Percentiles rank a stretch among this genome's conserved stretches.
Conservation (phyloP, 163 green algal species). For the Volvox carteri region DNA sequence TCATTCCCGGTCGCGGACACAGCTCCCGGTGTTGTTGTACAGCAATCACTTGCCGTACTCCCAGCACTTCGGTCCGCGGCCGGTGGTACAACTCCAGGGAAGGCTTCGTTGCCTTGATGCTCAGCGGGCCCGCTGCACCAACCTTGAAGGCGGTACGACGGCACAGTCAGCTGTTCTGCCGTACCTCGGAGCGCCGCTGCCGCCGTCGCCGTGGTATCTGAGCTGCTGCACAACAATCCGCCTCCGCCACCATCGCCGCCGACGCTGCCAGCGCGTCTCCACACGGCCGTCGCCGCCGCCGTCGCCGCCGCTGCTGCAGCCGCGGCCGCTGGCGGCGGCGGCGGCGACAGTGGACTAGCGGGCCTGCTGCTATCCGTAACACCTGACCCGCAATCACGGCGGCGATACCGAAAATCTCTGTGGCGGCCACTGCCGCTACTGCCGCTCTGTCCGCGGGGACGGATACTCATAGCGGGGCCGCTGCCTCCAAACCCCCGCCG, state of each 20-base stretch:
- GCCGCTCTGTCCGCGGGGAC: background rate
- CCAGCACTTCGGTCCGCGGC: too few species aligned
- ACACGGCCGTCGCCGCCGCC: too few species aligned
- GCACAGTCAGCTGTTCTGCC: background rate
- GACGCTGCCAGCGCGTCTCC: too few species aligned
- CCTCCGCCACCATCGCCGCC: too few species aligned
- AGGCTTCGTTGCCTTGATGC: too few species aligned
- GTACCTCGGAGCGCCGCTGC: background rate
- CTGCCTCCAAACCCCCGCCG: background rate
- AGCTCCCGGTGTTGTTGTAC: background rate
- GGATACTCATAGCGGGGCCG: background rate
- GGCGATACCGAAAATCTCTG: background rate
- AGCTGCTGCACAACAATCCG: background rate
- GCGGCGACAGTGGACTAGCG: too few species aligned
- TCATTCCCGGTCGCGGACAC: background rate
- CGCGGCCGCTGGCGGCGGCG: too few species aligned
- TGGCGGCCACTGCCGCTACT: background rate
- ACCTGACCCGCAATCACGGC: too few species aligned
- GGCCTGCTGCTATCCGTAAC: too few species aligned
- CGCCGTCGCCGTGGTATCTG: background rate
- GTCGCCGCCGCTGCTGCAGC: too few species aligned
- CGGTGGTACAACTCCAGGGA: too few species aligned
- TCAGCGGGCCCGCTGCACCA: slow-evolving; percentile 37
- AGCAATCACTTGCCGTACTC: background rate
- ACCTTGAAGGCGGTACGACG: background rate